Evolutionary conservation across 177 flowering plant genomes (phyloP), one percentile per base, ranked within the genome.

Genomic region (Vitis hybrid): DNA sequence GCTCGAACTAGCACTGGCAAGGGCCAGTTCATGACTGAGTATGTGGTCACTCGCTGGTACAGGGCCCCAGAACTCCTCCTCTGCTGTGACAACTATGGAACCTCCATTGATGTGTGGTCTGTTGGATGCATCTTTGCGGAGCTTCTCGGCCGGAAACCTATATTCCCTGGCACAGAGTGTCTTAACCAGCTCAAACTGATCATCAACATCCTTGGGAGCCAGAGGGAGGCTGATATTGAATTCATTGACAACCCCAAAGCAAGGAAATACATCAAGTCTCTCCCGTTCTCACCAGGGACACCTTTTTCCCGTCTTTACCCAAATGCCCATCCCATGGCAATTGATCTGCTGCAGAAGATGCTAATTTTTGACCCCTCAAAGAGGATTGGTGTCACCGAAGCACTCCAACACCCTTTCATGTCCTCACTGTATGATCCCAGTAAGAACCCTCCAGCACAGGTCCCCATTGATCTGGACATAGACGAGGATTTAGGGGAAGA

Each of bases 101-200:
- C 97, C 28, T 88, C 98, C 20, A 92, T 94, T 59, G 98, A 94
- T 71, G 92, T 94, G 59, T 94, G 98, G 98, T 94, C 98, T 51
- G 98, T 94, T 15, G 98, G 98, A 61, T 94, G 98, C 81, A 90
- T 94, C 75, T 94, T 94, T 70, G 97, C 98, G 0, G 98, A 94
- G 78, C 87, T 94, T 33, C 89, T 94, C 19, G 98, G 97, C 0
- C 81, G 98, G 7, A 94, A 94, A 66, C 96, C 98, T 1, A 78
- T 94, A 61, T 94, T 94, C 69, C 97, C 97, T 7, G 98, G 98
- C 5, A 86, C 96, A 4, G 98, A 94, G 65, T 90, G 97, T 75
- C 90, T 94, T 64, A 88, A 90, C 82, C 98, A 92, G 77, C 96
- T 94, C 31, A 94, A 88, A 73, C 82, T 92, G 68, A 92, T 94